Percentiles rank a stretch among this genome's conserved stretches.
phyloP scores from a whole-genome alignment of 1,284 basidiomycete species.

The Phenoliferia sp. region DNA sequence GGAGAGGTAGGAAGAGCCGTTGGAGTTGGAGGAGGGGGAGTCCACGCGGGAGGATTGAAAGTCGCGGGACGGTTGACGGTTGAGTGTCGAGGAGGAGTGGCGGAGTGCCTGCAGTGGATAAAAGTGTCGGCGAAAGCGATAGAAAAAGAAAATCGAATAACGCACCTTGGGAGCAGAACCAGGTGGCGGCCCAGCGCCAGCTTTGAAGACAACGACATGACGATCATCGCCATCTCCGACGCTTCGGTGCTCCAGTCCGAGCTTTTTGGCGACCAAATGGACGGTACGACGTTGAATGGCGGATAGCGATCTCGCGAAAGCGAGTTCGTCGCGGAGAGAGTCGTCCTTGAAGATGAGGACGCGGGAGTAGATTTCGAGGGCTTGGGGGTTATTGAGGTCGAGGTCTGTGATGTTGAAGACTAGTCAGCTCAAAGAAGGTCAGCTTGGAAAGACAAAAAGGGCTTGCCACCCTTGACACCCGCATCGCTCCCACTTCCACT shows the following conservation, averaged over 20 bases:
- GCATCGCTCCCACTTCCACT: constrained; percentile 8
- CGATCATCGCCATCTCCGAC: constrained; percentile 88
- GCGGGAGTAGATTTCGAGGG: constrained; percentile 94
- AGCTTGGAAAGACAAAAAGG: neutral
- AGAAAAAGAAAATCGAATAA: neutral
- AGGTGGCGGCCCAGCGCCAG: neutral
- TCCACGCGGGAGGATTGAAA: too few relatives aligned
- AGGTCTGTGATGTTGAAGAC: constrained; percentile 53
- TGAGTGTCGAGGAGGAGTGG: constrained; percentile 61
- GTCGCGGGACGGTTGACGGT: constrained; percentile 66
- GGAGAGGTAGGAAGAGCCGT: too few relatives aligned
- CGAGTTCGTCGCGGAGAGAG: constrained; percentile 92
- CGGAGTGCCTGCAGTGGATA: constrained; percentile 44
- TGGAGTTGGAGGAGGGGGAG: too few relatives aligned
- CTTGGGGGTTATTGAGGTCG: constrained; percentile 92
- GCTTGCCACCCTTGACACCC: neutral
- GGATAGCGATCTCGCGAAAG: constrained; percentile 79
- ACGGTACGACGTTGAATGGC: constrained; percentile 86
- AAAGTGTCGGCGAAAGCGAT: neutral
- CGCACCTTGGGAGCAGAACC: constrained; percentile 5
- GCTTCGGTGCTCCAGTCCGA: constrained; percentile 90
- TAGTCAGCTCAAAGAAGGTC: too few relatives aligned
- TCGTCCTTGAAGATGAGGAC: constrained; percentile 98
- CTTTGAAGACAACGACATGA: constrained; percentile 83
- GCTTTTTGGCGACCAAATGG: constrained; percentile 90